phyloP scores from a whole-genome alignment of 345 rosid species.

The Clarkia xantiana region DNA sequence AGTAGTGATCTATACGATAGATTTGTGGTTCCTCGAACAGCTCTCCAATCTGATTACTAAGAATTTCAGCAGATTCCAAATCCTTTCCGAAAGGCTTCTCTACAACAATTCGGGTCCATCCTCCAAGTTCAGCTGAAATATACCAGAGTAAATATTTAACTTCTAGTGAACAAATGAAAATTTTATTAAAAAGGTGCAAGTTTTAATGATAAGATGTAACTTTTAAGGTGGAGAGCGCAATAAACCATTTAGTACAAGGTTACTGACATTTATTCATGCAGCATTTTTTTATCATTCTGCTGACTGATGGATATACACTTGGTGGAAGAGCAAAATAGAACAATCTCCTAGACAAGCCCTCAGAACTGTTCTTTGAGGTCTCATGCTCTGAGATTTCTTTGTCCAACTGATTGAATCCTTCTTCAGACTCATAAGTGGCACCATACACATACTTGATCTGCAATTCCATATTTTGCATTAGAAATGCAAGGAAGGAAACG shows the following conservation, averaged over 20 bases:
- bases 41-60: slow-evolving; percentile 75
- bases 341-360: slow-evolving; percentile 75
- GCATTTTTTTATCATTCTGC: slow-evolving; percentile 71
- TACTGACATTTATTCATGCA: slow-evolving; percentile 76
- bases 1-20: slow-evolving; percentile 88
- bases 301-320: slow-evolving; percentile 80
- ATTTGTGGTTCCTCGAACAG: slow-evolving; percentile 86
- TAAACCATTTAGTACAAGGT: slow-evolving; percentile 1
- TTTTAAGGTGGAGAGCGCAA: background rate
- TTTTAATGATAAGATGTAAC: too few relatives aligned
- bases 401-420: slow-evolving; percentile 66
- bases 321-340: slow-evolving; percentile 97
- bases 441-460: slow-evolving; percentile 91
- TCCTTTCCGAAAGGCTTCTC: slow-evolving; percentile 98
- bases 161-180: too few relatives aligned
- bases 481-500: slow-evolving; percentile 3
- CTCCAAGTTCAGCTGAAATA: slow-evolving; percentile 68
- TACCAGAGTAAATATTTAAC: too few relatives aligned
- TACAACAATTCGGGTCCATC: slow-evolving; percentile 91
- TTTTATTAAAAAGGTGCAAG: too few relatives aligned
- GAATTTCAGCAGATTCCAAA: slow-evolving; percentile 67
- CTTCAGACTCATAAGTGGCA: slow-evolving; percentile 71
- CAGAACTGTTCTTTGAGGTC: slow-evolving; percentile 37
- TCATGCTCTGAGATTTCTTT: slow-evolving; percentile 64
- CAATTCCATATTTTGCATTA: slow-evolving; percentile 2